Conservation (phyloP, 805 yeast species). For the Candida qinlingensis region DNA sequence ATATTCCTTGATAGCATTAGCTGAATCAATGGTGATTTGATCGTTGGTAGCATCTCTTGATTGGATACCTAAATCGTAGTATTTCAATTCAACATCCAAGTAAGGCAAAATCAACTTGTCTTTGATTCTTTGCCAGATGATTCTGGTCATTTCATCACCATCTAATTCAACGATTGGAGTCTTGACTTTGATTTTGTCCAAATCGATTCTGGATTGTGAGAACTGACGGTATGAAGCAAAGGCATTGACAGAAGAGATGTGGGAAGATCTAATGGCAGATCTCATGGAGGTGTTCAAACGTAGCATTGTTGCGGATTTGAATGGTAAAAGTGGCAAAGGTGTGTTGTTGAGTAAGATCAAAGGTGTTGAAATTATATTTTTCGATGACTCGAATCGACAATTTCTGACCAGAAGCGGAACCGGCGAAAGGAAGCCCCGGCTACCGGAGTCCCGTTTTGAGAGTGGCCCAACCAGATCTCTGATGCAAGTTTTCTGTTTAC, state of each 20-base stretch:
- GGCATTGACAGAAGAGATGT: conserved; percentile 7
- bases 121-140: conserved; percentile 75
- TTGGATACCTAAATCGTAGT: conserved; percentile 67
- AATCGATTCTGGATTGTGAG: conserved; percentile 15
- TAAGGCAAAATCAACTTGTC: conserved; percentile 62
- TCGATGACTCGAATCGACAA: neutral
- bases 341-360: no score
- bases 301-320: conserved; percentile 8
- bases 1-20: conserved; percentile 64
- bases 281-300: conserved; percentile 15
- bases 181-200: conserved; percentile 61
- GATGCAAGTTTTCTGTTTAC: neutral
- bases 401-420: neutral
- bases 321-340: no score
- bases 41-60: conserved; percentile 69
- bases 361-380: no score
- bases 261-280: conserved; percentile 12
- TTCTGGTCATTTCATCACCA: conserved; percentile 85
- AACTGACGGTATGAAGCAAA: conserved; percentile 11
- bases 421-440: neutral
- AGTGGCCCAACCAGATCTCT: neutral
- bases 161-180: conserved; percentile 75
- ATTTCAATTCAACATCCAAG: conserved; percentile 67
- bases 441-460: no score
- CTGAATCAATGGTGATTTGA: conserved; percentile 72